Evolutionary conservation across 164 flowering plant genomes (phyloP), one percentile per base, ranked within the genome.

Genomic region (Vitis rupestris): DNA sequence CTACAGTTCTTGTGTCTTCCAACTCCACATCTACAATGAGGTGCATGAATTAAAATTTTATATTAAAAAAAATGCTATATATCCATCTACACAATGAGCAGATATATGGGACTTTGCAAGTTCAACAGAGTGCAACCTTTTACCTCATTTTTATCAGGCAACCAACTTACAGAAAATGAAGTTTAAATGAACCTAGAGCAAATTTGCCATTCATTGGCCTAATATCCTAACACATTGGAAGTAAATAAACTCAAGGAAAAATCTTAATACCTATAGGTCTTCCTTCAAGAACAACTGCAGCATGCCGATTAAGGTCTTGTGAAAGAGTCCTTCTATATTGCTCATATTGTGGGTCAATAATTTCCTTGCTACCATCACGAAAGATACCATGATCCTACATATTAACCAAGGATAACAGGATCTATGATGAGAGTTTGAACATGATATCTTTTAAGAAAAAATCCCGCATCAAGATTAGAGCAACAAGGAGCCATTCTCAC

Each of bases 241-340:
- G 30, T 9, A 60, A 49, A 50, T 29, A 61, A 62, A 37, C 19
- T 16, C 12, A 60, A 44, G 53, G 13, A 53, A 69, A 13, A 59
- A 3, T 9, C 73, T 69, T 71, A 37, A 3, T 37, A 88, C 97
- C 98, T 68, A 87, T 65, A 74, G 85, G 47, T 79, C 90, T 87
- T 73, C 98, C 97, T 85, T 90, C 96, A 82, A 96, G 97, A 78
- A 96, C 97, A 81, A 93, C 97, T 63, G 97, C 93, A 64, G 94
- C 93, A 82, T 96, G 99, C 59, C 97, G 87, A 66, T 93, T 96
- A 70, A 96, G 86, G 57, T 93, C 93, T 80, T 89, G 97, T 16
- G 82, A 77, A 54, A 96, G 82, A 63, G 89, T 86, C 73, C 98
- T 86, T 73, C 59, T 83, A 64, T 85, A 87, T n/a, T 76, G 80